Percentiles rank a stretch among this genome's conserved stretches.
These are phyloP conservation scores for Rauvolfia tetraphylla DNA, from an alignment of 257 asterid species.

Conservation along the genomic window DNA sequence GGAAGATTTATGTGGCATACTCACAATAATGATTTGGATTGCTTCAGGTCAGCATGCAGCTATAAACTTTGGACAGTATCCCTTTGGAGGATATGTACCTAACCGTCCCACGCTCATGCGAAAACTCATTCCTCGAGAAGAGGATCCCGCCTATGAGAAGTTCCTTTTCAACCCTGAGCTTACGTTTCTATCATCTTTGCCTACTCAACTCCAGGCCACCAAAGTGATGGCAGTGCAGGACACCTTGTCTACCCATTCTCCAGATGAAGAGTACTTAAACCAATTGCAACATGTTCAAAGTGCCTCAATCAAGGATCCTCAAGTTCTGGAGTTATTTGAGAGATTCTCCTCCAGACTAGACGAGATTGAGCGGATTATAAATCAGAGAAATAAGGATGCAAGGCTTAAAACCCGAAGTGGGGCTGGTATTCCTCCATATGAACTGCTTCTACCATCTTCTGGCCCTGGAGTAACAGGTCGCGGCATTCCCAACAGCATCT, in stretches of 20 bases:
- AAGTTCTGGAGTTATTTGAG: slow-evolving; percentile 52
- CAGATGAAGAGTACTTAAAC: slow-evolving; percentile 74
- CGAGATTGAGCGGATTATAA: slow-evolving; percentile 63
- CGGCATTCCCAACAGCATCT: slow-evolving; percentile 85
- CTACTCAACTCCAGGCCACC: slow-evolving; percentile 90
- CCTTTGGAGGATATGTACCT: slow-evolving; percentile 86
- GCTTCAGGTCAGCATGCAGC: slow-evolving; percentile 98
- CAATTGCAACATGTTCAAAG: slow-evolving; percentile 69
- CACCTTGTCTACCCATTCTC: slow-evolving; percentile 78
- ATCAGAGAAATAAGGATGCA: slow-evolving; percentile 50
- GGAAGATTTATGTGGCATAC: slow-evolving; percentile 60
- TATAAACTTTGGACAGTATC: slow-evolving; percentile 91
- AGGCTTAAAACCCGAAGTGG: slow-evolving; percentile 64
- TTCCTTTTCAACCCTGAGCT: slow-evolving; percentile 61
- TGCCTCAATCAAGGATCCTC: slow-evolving; percentile 50
- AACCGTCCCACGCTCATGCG: slow-evolving; percentile 87
- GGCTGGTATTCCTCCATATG: slow-evolving; percentile 93
- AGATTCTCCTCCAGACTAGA: slow-evolving; percentile 50
- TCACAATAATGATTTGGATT: slow-evolving; percentile 73
- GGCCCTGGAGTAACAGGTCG: slow-evolving; percentile 81
- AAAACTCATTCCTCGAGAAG: slow-evolving; percentile 53
- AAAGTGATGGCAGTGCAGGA: slow-evolving; percentile 96
- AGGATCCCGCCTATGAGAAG: slow-evolving; percentile 52
- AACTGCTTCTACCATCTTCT: slow-evolving; percentile 71
- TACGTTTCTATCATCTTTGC: slow-evolving; percentile 76